phyloP scores from a whole-genome alignment of 1,284 basidiomycete species.

The Irpex sp. region DNA sequence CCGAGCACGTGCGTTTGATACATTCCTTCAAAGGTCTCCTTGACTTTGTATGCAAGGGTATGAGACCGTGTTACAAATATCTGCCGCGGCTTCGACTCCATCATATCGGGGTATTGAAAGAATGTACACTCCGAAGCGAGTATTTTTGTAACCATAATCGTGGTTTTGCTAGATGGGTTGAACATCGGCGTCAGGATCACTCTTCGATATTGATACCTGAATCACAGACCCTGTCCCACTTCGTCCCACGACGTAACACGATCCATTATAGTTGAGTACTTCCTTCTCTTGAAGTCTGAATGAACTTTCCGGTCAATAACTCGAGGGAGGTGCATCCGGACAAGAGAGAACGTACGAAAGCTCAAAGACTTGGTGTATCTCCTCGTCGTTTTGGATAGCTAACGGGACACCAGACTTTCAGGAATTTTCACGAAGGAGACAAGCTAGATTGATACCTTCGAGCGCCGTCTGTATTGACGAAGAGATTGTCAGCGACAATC shows the following conservation, averaged over 20 bases:
- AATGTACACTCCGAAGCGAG: conserved; percentile 49
- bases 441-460: not conserved
- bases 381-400: conserved; percentile 24
- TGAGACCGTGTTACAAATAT: conserved; percentile 65
- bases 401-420: conserved; percentile 19
- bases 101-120: conserved; percentile 27
- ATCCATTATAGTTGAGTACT: conserved; percentile 51
- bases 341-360: conserved; percentile 39
- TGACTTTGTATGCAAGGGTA: conserved; percentile 54
- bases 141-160: conserved; percentile 65
- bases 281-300: conserved; percentile 46
- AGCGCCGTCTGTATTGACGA: not conserved
- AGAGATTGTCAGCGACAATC: not conserved
- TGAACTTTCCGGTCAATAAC: conserved; percentile 16
- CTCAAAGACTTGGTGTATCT: conserved; percentile 40
- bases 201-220: not conserved
- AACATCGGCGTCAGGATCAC: not conserved
- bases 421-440: no score
- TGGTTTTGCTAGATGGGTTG: conserved; percentile 50
- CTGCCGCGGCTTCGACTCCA: conserved; percentile 46
- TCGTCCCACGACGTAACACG: conserved; percentile 63
- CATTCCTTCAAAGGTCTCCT: conserved; percentile 51
- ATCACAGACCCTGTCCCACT: conserved; percentile 60
- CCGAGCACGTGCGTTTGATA: conserved; percentile 31
- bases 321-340: not conserved